Evolutionary conservation across 2,329 filamentous ascomycete species (phyloP), one percentile per base, ranked within the genome.

Genomic region (Fusarium anguioides): DNA sequence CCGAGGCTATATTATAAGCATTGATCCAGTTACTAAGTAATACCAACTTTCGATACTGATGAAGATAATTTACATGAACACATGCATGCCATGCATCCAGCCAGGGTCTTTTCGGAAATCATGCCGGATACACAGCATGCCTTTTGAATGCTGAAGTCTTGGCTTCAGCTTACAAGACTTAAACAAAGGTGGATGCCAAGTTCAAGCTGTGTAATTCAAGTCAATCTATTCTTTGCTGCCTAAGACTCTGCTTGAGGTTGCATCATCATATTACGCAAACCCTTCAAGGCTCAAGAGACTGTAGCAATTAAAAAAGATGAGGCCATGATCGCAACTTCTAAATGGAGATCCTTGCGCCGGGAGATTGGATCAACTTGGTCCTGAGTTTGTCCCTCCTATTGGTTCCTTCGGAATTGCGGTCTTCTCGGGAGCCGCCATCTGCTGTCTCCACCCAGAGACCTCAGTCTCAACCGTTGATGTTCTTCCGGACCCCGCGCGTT

Each of bases 401-500:
- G 60, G 70, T 37, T 60, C 31, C 18, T 41, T 63, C 64, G 70
- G 68, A 11, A 3, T 21, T 24, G 10, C 66, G 66, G 63, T 47
- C 26, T 31, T 64, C 63, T 63, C 68, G 68, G 64, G 42, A 26
- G 11, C 66, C 66, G 66, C 9, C 27, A 12, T 18, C 27, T 40
- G 14, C 9, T 24, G n/a, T 55, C 33, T n/a, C 50, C 24, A 66
- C 46, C 33, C 21, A 44, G 20, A 12, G 23, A 24, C 15, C 20
- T 31, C 15, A 33, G 18, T 7, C n/a, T 12, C 14, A 59, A 51
- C 50, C 36, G 44, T 17, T 20, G 15, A 23, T 12, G 15, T 37
- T 46, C 23, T 42, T 35, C n/a, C 66, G 70, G 70, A 65, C 31
- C 64, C 66, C 69, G 70, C 70, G 69, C 64, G 69, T 65, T 42